phyloP scores from a whole-genome alignment of 176 grass and related monocot species.

The Rhynchospora breviuscula region DNA sequence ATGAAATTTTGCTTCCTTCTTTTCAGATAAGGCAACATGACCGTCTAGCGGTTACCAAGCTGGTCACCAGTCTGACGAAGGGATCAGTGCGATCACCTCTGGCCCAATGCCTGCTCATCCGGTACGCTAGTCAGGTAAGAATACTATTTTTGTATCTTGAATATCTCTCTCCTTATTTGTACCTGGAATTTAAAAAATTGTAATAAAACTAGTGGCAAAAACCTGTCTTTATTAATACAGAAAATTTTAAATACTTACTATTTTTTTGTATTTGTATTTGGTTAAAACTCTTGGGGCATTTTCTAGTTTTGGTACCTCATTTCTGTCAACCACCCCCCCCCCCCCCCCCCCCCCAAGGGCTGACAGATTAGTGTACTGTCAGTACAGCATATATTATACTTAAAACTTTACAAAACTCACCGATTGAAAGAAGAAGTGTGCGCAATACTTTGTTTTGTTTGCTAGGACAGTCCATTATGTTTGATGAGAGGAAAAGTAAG shows the following conservation, averaged over 20 bases:
- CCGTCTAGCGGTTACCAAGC: conserved; percentile 90
- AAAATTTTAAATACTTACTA: neutral
- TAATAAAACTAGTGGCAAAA: neutral
- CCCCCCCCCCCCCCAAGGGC: neutral
- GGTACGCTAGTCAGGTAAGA: conserved; percentile 87
- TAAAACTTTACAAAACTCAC: neutral
- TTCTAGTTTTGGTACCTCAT: neutral
- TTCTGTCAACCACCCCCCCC: neutral
- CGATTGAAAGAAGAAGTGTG: neutral
- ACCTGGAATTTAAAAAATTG: neutral
- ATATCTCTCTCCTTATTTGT: conserved; percentile 9
- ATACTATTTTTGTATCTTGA: conserved; percentile 23
- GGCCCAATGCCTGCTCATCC: conserved; percentile 90
- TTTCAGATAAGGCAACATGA: conserved; percentile 96
- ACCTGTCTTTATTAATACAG: neutral
- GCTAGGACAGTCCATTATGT: neutral
- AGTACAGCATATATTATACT: neutral
- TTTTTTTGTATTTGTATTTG: neutral
- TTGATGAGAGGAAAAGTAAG: neutral
- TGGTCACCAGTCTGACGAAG: conserved; percentile 88
- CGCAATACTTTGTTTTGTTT: neutral
- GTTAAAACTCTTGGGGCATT: neutral
- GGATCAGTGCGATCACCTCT: conserved; percentile 93
- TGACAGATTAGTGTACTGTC: neutral
- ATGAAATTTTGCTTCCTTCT: neutral